These are phyloP conservation scores for Auriculariales sp. DNA, from an alignment of 768 basidiomycete species.

Conservation along the genomic window DNA sequence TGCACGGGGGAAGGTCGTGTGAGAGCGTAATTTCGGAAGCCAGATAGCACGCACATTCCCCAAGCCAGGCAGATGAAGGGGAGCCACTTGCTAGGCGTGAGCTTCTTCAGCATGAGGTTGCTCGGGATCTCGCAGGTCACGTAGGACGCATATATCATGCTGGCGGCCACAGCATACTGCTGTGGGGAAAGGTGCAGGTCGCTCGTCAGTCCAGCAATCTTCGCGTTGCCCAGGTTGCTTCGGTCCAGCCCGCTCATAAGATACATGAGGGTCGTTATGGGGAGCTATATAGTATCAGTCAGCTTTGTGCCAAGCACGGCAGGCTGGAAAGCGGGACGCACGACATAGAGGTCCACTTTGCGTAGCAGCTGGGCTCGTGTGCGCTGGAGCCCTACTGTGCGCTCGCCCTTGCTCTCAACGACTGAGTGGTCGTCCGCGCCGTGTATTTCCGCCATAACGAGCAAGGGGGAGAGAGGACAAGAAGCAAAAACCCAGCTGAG, in stretches of 20 bases:
- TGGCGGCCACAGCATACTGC: not conserved
- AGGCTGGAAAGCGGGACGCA: not conserved
- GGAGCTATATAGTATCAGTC: not conserved
- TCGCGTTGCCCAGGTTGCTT: slow-evolving; percentile 37
- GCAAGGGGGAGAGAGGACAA: too few species aligned
- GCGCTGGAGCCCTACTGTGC: too few species aligned
- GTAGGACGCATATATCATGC: slow-evolving; percentile 18
- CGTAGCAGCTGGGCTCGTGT: not conserved
- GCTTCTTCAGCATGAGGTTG: slow-evolving; percentile 11
- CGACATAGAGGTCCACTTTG: slow-evolving; percentile 1
- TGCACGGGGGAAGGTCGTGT: not conserved
- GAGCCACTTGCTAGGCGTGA: slow-evolving; percentile 11
- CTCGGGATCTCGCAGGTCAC: slow-evolving; percentile 11
- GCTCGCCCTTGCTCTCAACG: too few species aligned
- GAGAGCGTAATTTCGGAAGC: not conserved
- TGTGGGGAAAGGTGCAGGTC: slow-evolving; percentile 7
- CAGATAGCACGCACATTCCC: slow-evolving; percentile 4
- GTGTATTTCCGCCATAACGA: too few species aligned
- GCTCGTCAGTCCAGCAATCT: slow-evolving; percentile 24
- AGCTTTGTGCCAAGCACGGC: not conserved
- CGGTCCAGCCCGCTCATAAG: slow-evolving; percentile 34
- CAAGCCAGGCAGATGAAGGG: slow-evolving; percentile 11
- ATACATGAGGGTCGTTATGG: slow-evolving; percentile 19
- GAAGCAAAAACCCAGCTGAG: too few species aligned
- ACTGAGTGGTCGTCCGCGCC: too few species aligned